These are phyloP conservation scores for Xylaria sp. DNA, from an alignment of 2,329 filamentous ascomycete species.

Conservation along the genomic window DNA sequence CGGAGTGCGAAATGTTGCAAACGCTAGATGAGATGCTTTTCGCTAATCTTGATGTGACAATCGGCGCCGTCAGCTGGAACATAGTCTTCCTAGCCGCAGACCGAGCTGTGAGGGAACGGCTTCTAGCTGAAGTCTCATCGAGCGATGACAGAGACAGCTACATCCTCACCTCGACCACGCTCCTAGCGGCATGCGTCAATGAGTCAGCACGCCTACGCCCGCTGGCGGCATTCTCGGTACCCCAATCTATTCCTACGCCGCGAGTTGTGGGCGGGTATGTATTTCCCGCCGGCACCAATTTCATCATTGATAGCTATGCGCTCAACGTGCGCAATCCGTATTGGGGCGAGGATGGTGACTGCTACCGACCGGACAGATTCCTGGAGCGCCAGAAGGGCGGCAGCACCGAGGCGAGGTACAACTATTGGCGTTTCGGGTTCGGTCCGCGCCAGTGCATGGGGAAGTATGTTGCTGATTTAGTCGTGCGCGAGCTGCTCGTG, in stretches of 20 bases:
- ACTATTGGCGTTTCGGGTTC: constrained; percentile 49
- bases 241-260: constrained; percentile 44
- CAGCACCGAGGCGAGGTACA: constrained; percentile 36
- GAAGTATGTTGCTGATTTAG: constrained; percentile 43
- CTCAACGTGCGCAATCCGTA: constrained; percentile 43
- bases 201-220: constrained; percentile 45
- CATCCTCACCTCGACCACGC: not conserved
- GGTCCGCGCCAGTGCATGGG: constrained; percentile 47
- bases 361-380: constrained; percentile 41
- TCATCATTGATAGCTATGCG: constrained; percentile 46
- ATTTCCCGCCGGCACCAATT: constrained; percentile 42
- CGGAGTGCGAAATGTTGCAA: constrained; percentile 42
- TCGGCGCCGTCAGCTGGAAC: constrained; percentile 47
- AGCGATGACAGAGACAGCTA: not conserved
- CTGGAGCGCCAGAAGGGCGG: constrained; percentile 14
- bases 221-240: constrained; percentile 45
- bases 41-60: constrained; percentile 47
- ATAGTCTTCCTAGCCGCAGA: constrained; percentile 46
- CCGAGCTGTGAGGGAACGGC: constrained; percentile 33
- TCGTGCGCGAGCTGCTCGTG: constrained; percentile 28
- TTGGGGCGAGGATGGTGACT: constrained; percentile 34
- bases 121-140: constrained; percentile 34
- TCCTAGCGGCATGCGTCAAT: constrained; percentile 33
- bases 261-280: constrained; percentile 40
- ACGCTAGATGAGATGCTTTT: constrained; percentile 50